A percentile compares a stretch with the other conserved stretches of the same genome.
phyloP scores from a whole-genome alignment of 1,139 yeast species.

The Candida frijolesensis region DNA sequence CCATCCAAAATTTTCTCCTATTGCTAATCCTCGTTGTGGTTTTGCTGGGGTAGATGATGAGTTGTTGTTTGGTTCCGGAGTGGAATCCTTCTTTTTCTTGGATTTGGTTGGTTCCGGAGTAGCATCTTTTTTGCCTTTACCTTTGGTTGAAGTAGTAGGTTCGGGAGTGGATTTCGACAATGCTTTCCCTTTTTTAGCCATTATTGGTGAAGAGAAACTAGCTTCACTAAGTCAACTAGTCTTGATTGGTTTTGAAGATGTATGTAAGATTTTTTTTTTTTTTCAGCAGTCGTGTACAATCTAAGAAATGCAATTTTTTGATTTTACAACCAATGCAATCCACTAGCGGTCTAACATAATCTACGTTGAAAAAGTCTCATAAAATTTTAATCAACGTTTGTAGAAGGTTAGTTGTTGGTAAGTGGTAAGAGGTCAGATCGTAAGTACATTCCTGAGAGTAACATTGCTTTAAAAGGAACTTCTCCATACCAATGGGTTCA shows the following conservation, averaged over 20 bases:
- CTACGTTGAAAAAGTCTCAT: too few relatives aligned
- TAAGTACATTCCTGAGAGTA: too few relatives aligned
- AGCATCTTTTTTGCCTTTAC: background rate
- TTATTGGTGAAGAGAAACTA: background rate
- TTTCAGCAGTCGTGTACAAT: too few relatives aligned
- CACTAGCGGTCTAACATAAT: too few relatives aligned
- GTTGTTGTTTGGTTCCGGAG: conserved; percentile 2
- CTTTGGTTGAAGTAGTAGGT: background rate
- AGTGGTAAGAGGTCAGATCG: too few relatives aligned
- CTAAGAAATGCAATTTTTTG: too few relatives aligned
- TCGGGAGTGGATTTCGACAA: background rate
- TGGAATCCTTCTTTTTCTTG: conserved; percentile 9
- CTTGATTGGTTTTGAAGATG: background rate
- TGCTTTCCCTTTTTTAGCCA: conserved; percentile 1
- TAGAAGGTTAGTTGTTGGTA: too few relatives aligned
- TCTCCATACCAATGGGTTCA: too few relatives aligned
- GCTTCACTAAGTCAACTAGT: background rate
- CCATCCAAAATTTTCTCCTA: conserved; percentile 67
- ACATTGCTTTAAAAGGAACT: too few relatives aligned
- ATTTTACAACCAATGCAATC: too few relatives aligned
- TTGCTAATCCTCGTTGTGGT: conserved; percentile 45
- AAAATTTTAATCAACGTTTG: too few relatives aligned
- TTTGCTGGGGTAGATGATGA: conserved; percentile 18
- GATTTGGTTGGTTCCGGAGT: conserved; percentile 8
- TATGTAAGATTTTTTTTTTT: too few relatives aligned